Evolutionary conservation across 2,329 filamentous ascomycete species (phyloP), one percentile per base, ranked within the genome.

Genomic region (Monascus ruber): DNA sequence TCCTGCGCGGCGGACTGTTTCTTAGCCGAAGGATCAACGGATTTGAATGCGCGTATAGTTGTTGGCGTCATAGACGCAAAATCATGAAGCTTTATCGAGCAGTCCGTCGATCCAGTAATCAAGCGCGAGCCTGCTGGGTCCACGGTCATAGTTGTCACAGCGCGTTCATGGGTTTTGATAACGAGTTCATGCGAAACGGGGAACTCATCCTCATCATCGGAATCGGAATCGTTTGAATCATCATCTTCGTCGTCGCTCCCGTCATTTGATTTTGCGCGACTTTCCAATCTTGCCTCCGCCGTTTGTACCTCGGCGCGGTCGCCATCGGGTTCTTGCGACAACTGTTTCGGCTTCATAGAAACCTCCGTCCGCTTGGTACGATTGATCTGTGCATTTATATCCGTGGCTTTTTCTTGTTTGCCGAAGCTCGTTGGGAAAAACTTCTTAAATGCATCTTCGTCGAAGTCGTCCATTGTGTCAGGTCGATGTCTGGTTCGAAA

Each of bases 61-160:
- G 87, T 91, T 1, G 88, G 86, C 1, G 89, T 95, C 82, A 98
- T 93, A 35, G 88, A 85, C 2, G 88, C 79, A 59, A 98, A 94
- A 59, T 98, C 89, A 65, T 95, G 87, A 11, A 98, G 72, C 58
- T 95, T 96, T 53, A 96, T 69, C 1, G 79, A 85, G 61, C 87
- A 93, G 63, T 98, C 91, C 44, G 82, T 83, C 4, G 88, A 95
- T 24, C 84, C 88, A n/a, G 86, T 91, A 35, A 89, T 79, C 56
- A 98, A 69, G 51, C 91, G 77, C 35, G 81, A 81, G 7, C 91
- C 91, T 0, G 87, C 79, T 0, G 85, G 80, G 63, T 98, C 91
- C 35, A 94, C 71, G 2, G 88, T 81, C 41, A 87, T 73, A 1
- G 84, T 81, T 5, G 89, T 95, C 33, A 96, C 77, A 5, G 88